A percentile compares a stretch with the other conserved stretches of the same genome.
Conservation (phyloP, 495 filamentous ascomycete species). For the Penicillium daleae region DNA sequence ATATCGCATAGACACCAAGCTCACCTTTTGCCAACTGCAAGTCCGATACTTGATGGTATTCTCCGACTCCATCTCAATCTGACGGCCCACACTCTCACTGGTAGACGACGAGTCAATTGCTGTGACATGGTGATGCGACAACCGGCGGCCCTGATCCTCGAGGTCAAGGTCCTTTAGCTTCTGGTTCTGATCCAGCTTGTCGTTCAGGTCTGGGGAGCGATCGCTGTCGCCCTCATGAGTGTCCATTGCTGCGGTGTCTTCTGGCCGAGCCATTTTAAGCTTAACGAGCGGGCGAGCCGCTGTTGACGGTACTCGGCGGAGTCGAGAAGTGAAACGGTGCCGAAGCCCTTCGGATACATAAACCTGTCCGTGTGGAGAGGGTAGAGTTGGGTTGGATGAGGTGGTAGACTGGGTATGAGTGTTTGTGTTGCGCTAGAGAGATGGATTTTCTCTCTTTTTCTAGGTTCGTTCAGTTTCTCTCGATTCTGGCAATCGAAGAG, state of each 20-base stretch:
- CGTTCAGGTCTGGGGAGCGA: conserved; percentile 28
- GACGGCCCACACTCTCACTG: conserved; percentile 62
- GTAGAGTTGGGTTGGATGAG: conserved; percentile 2
- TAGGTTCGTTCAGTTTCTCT: not conserved
- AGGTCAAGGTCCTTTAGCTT: conserved; percentile 42
- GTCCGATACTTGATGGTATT: conserved; percentile 86
- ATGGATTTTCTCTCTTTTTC: not conserved
- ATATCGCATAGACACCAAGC: conserved; percentile 3
- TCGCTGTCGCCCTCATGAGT: conserved; percentile 22
- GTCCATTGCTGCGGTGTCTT: conserved; percentile 27
- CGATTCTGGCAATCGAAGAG: not conserved
- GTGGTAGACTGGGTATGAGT: not conserved
- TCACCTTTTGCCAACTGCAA: conserved; percentile 87
- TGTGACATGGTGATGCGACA: conserved; percentile 22
- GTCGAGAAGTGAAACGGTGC: conserved; percentile 30
- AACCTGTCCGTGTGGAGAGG: conserved; percentile 6
- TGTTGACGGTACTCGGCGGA: conserved; percentile 40
- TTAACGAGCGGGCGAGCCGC: conserved; percentile 45
- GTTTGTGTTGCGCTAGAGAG: not conserved
- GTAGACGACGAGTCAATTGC: conserved; percentile 39
- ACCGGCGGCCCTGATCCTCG: conserved; percentile 36
- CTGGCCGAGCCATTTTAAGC: conserved; percentile 44
- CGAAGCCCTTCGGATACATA: conserved; percentile 44
- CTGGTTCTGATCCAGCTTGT: conserved; percentile 28
- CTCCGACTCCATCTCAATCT: conserved; percentile 76